These are phyloP conservation scores for Globisporangium spiculum DNA, from an alignment of 352 stramenopile genomes.

Conservation along the genomic window DNA sequence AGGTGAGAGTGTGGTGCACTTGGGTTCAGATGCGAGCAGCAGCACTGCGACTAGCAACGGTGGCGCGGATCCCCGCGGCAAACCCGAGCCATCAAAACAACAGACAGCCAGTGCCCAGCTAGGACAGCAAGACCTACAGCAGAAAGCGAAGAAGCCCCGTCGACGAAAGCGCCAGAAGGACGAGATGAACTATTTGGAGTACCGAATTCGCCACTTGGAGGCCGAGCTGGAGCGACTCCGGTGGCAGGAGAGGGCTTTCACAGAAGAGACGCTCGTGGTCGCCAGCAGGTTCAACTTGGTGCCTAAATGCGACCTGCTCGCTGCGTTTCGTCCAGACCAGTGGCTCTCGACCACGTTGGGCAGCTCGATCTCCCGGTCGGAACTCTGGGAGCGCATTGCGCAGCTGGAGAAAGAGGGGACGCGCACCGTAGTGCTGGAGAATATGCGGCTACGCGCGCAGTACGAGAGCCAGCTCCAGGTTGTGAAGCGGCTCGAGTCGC, in stretches of 20 bases:
- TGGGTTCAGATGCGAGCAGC: neutral
- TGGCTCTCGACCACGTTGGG: slow-evolving; percentile 6
- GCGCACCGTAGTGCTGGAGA: slow-evolving; percentile 28
- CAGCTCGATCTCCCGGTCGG: neutral
- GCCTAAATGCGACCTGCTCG: slow-evolving; percentile 6
- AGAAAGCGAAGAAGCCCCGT: neutral
- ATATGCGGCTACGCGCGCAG: slow-evolving; percentile 28
- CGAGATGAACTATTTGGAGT: slow-evolving; percentile 24
- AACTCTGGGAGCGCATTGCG: slow-evolving; percentile 32
- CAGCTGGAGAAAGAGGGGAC: slow-evolving; percentile 30
- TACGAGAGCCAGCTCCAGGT: slow-evolving; percentile 37
- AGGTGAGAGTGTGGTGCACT: neutral
- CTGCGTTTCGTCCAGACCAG: neutral
- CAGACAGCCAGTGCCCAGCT: neutral
- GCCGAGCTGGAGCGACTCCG: slow-evolving; percentile 22
- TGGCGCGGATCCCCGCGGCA: too few relatives aligned
- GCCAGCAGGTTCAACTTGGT: slow-evolving; percentile 31
- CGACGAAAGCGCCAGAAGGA: slow-evolving; percentile 27
- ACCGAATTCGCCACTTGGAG: slow-evolving; percentile 23
- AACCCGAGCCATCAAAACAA: neutral
- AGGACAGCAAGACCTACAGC: neutral
- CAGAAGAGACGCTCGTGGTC: slow-evolving; percentile 25
- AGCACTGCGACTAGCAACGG: neutral
- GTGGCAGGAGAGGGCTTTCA: slow-evolving; percentile 19
- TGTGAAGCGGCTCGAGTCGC: slow-evolving; percentile 32